phyloP scores from a whole-genome alignment of 1,139 yeast species.

The Arxiozyma heterogenica region DNA sequence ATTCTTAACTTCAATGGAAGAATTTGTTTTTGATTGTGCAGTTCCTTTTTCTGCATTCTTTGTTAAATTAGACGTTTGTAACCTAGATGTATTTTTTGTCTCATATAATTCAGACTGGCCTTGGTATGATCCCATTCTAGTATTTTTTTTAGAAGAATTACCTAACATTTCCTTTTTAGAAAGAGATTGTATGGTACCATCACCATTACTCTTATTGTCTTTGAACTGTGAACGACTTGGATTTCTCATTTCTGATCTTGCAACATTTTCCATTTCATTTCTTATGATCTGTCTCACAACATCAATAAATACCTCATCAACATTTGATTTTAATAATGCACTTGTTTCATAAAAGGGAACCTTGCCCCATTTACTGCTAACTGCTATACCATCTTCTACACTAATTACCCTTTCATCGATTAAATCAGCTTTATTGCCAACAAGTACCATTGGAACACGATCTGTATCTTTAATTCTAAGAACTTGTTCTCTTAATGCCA shows the following conservation, averaged over 20 bases:
- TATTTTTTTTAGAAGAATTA: neutral
- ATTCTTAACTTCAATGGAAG: neutral
- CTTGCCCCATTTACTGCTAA: constrained; percentile 79
- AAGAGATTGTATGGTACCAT: neutral
- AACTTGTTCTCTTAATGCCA: constrained; percentile 81
- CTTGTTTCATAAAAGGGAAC: constrained; percentile 91
- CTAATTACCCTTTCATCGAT: constrained; percentile 65
- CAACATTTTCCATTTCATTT: constrained; percentile 40
- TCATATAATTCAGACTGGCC: neutral
- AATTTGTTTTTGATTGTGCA: neutral
- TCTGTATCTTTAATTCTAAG: constrained; percentile 75
- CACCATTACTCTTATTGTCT: neutral
- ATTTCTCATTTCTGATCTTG: constrained; percentile 10
- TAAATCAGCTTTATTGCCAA: constrained; percentile 83
- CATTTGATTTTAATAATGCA: constrained; percentile 84
- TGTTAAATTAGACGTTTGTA: neutral
- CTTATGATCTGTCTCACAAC: constrained; percentile 83
- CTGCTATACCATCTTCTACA: constrained; percentile 70
- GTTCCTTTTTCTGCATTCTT: neutral
- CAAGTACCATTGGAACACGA: constrained; percentile 71
- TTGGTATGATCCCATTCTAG: constrained; percentile 2
- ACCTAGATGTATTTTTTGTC: neutral
- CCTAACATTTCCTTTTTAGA: neutral
- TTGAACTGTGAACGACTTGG: constrained; percentile 2
- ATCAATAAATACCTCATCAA: constrained; percentile 82